Conservation (phyloP, 140 eudicot species). For the Stevia rebaudiana region DNA sequence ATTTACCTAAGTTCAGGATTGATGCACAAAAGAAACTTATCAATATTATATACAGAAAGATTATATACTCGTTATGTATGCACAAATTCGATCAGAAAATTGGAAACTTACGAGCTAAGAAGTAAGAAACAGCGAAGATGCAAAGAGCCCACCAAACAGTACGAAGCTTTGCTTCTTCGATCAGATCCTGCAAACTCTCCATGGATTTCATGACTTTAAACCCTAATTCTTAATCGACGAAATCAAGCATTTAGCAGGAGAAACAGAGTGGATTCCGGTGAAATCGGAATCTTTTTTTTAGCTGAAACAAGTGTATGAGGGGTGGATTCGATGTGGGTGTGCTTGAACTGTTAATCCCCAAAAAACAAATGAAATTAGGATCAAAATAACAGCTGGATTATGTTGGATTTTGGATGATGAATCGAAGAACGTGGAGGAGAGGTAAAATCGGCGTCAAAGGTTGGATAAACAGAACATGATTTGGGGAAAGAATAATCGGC, state of each 20-base stretch:
- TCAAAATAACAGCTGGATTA: constrained; percentile 3
- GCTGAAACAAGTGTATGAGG: constrained; percentile 11
- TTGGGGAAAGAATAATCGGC: not conserved
- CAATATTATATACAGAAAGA: not conserved
- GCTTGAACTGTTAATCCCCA: not conserved
- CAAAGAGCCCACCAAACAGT: constrained; percentile 88
- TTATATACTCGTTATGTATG: not conserved
- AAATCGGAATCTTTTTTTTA: constrained; percentile 14
- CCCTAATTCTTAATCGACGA: constrained; percentile 26
- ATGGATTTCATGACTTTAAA: constrained; percentile 45
- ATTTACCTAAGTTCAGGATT: not conserved
- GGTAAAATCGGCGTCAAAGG: constrained; percentile 21
- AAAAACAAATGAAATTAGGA: not conserved
- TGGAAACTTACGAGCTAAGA: constrained; percentile 74
- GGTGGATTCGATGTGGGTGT: constrained; percentile 13
- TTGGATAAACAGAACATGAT: constrained; percentile 17
- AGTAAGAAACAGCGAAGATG: constrained; percentile 71
- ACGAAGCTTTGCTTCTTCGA: constrained; percentile 91
- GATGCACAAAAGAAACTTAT: too few species aligned
- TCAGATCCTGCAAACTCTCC: constrained; percentile 78
- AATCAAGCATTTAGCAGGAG: constrained; percentile 10
- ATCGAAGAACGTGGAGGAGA: not conserved
- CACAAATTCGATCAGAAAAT: not conserved
- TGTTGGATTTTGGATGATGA: not conserved
- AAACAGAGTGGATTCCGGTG: not conserved